Base-by-base conservation (phyloP, 106 monocot genomes). In the Dioscorea zingiberensis region DNA sequence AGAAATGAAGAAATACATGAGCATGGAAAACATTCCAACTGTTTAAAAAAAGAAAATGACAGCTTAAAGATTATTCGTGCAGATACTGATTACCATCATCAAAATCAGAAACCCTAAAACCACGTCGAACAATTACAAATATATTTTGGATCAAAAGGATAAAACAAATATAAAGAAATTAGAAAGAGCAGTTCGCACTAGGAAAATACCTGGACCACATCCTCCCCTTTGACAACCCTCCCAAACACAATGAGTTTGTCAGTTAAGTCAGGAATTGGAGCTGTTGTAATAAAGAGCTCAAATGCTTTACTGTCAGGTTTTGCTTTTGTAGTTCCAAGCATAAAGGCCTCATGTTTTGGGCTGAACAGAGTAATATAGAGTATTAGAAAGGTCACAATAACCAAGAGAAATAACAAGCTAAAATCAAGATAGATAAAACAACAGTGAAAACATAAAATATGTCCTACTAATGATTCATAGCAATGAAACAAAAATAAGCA, bases 291-390 rank as follows among this genome's bases (percentile, higher is more conserved):
- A 69, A 99, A 89, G 53, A 99, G 67, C 70, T 93, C 89, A 74
- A 99, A 99, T 48, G 79, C 89, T 79, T 82, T 82, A 63, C 45
- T 78, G 53, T 84, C 77, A 18, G 68, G 55, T 58, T 78, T 83
- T 24, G 71, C 54, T 71, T 84, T 88, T 61, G 83, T 76, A 55
- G 98, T 99, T 73, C 98, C 98, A 73, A 99, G 70, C 98, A 99
- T 87, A 68, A 99, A 99, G 16, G 93, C 93, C 68, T 99, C 98
- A 47, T 89, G 98, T 68, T 93, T 99, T 72, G 93, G 82, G 62
- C 98, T 99, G 85, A 21, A 67, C 17, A 3, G 38, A 64, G 57
- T 38, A 78, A 60, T 3, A n/a, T n/a, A n/a, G n/a, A n/a, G n/a
- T n/a, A n/a, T n/a, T n/a, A n/a, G n/a, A n/a, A n/a, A n/a, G n/a